Evolutionary conservation across 345 rosid species (phyloP).

Genomic region (Garcia nutans): DNA sequence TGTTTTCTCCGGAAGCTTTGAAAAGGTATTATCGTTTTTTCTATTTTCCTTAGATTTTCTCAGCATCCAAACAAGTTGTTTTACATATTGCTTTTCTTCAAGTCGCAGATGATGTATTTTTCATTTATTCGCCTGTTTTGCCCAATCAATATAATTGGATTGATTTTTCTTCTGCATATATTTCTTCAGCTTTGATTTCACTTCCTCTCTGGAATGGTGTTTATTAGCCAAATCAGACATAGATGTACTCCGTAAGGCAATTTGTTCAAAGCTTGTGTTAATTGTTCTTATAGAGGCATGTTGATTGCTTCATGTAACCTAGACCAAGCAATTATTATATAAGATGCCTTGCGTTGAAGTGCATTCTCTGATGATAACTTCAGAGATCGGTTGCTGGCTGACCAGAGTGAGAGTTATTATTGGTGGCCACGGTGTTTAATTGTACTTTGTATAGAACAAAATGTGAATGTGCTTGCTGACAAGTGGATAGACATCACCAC

Average conservation of each 20-base stretch:
- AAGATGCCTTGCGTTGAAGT: conserved; percentile 41
- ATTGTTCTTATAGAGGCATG: conserved; percentile 1
- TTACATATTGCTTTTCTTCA: not conserved
- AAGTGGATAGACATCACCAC: not conserved
- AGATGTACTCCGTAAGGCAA: conserved; percentile 47
- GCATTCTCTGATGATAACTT: conserved; percentile 38
- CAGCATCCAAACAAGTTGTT: not conserved
- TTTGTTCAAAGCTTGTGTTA: conserved; percentile 12
- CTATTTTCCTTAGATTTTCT: not conserved
- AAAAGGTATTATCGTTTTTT: no score
- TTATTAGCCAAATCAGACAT: conserved; percentile 53
- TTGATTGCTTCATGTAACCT: conserved; percentile 9
- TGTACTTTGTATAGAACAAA: not conserved
- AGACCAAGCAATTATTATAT: conserved; percentile 14
- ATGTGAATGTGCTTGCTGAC: not conserved
- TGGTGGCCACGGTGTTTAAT: not conserved
- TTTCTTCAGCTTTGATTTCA: not conserved
- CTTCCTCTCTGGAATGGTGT: conserved; percentile 43
- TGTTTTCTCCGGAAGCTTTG: no score
- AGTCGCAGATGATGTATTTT: conserved; percentile 10
- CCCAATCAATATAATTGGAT: conserved; percentile 9
- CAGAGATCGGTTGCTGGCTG: conserved; percentile 40
- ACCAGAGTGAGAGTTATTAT: conserved; percentile 36
- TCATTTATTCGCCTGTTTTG: not conserved
- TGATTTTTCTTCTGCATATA: conserved; percentile 21